Base-by-base conservation (phyloP, 768 basidiomycete genomes). In the Agaricus blazei region DNA sequence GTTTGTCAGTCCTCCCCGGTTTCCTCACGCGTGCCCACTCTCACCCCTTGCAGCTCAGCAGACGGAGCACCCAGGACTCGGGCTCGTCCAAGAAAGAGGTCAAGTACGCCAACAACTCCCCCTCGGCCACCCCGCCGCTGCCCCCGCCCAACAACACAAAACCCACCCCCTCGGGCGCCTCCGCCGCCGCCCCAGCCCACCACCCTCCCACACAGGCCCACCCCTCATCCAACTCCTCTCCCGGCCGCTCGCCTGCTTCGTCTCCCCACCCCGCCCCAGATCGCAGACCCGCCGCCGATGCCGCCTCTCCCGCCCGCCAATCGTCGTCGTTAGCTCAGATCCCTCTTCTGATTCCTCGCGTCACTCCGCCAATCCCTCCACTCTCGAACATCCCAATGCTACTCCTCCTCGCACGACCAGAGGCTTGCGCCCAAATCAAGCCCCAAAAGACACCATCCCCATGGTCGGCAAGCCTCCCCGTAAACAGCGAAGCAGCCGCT, bases 401-500 rank as follows among this genome's bases (percentile, higher is more conserved):
- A 79, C 79, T 1, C 86, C 85, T 23, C 87, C 89, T 29, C 81
- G 90, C 52, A 76, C 82, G 40, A 82, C 78, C 42, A 76, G 88
- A 9, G 74, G 90, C 60, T 85, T 81, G 64, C 85, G 91, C 62
- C 82, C 93, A 52, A 82, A 90, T 57, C 80, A 85, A 42, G 84
- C 84, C 15, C 93, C 94, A 52, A 97, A 94, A 72, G 97, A 98
- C 70, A 98, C 93, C 43, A 98, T 98, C 56, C 93, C 96, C 43
- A 90, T 96, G 64, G 87, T 91, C 12, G 94, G 93, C 31, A 98
- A 98, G 66, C 94, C 93, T 23, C 93, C 97, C 26, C 85, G 96
- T 64, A 99, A 98, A 70, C 97, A 99, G 72, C 82, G 95, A 62
- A 98, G 94, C 75, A 94, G 91, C 67, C 83, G 97, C 58, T 98